Evolutionary conservation across 805 yeast species (phyloP).

Genomic region (Sugiyamaella smithiae): DNA sequence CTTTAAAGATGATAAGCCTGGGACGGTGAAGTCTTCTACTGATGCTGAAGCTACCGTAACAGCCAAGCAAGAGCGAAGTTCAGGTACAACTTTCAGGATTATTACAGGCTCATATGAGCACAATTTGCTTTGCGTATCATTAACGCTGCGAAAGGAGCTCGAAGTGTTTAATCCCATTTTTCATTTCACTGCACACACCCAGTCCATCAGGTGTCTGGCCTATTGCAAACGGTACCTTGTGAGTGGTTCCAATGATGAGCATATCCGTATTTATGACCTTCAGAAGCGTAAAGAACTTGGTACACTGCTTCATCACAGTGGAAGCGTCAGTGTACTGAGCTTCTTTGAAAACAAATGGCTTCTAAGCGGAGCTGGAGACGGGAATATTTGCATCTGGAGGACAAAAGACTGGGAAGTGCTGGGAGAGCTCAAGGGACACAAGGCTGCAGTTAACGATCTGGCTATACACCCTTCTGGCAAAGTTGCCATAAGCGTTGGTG

Average conservation of each 20-base stretch:
- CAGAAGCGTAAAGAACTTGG: constrained; percentile 94
- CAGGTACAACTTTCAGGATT: constrained; percentile 55
- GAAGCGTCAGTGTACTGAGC: constrained; percentile 73
- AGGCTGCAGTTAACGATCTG: constrained; percentile 75
- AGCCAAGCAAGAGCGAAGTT: too few species aligned
- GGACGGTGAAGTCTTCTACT: too few species aligned
- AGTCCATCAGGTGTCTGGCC: constrained; percentile 83
- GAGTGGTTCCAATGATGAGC: constrained; percentile 94
- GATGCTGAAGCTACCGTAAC: too few species aligned
- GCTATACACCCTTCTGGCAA: constrained; percentile 88
- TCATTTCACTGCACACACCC: constrained; percentile 92
- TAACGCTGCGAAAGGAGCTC: constrained; percentile 47
- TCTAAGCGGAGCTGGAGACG: constrained; percentile 86
- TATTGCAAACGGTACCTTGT: constrained; percentile 80
- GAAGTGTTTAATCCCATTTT: constrained; percentile 83
- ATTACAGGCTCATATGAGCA: constrained; percentile 97
- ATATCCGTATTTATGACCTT: constrained; percentile 87
- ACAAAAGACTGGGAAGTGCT: constrained; percentile 95
- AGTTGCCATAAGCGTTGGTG: constrained; percentile 85
- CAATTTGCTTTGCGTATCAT: constrained; percentile 77
- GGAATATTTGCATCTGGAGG: constrained; percentile 87
- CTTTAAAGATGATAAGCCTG: too few species aligned
- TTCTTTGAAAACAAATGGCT: constrained; percentile 73
- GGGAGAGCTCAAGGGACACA: constrained; percentile 86
- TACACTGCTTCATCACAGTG: constrained; percentile 81